Base-by-base conservation (phyloP, 768 basidiomycete species). In the Collybia sp. region DNA sequence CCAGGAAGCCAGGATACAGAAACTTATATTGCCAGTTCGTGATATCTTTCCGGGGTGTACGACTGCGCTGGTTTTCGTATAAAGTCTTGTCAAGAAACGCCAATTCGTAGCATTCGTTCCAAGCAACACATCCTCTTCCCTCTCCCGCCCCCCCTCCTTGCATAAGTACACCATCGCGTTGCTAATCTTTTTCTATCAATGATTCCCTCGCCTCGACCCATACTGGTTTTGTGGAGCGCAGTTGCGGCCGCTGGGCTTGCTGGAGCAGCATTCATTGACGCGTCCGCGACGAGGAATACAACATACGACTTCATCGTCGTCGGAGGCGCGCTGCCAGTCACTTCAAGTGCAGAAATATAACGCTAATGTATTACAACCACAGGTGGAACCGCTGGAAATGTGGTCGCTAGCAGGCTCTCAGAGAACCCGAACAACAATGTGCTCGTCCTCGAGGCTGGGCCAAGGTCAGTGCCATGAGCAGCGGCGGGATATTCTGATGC, bases 221-320 rank as follows among this genome's bases (percentile, higher is more conserved):
- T 6, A n/a, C 10, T 37, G n/a, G 4, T 37, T 3, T 10, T 37
- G 35, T n/a, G 4, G 4, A 37, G n/a, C 35, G 10, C 10, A 3
- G 13, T 37, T 6, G 13, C 13, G 4, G 13, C 35, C 17, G 10
- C 10, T 6, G 35, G 35, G 17, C 3, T 37, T 6, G 35, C 17
- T 10, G 25, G 8, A 8, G 25, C 25, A 25, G 25, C 4, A 25
- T 25, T 25, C 25, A 25, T 25, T 8, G 25, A 25, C 8, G 25
- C 25, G 4, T 3, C 25, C 8, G 25, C 25, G 25, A 25, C 35
- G 4, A 37, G 10, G 35, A 10, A 10, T 6, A 10, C 10, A 3
- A 30, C 32, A 18, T 61, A 54, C 48, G 59, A 61, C 41, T 61
- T 56, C 38, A 48, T 61, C 11, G 41, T 61, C n/a, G 45, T 59